Evolutionary conservation across 2,329 filamentous ascomycete species (phyloP), one percentile per base, ranked within the genome.

Genomic region (Hypoxylon sp.): DNA sequence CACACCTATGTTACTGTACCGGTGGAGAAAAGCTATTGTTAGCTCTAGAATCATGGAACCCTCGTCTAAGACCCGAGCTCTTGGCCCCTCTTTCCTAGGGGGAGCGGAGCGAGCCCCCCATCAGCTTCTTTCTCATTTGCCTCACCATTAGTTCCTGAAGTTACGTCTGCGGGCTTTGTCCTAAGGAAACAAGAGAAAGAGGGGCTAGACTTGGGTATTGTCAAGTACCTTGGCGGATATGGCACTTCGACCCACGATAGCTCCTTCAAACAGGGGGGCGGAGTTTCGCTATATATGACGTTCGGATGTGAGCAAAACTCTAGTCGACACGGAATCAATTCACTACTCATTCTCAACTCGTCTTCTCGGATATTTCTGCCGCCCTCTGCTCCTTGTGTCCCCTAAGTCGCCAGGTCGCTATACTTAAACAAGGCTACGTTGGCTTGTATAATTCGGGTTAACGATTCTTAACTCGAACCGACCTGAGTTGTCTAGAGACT

Each of bases 231-330:
- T 71, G 63, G 61, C 66, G 61, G 51, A 59, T 57, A 60, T 57
- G 53, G 39, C 47, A 62, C 22, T 52, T 63, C 44, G 68, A 44
- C 42, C 59, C 66, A 70, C 69, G 69, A 71, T 71, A 63, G 62
- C 55, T 66, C 55, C 50, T 19, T n/a, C 47, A 39, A 29, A 52
- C 47, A 35, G 63, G 52, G 52, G 58, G 29, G 14, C 59, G 42
- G 52, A 63, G 60, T 53, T 59, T 66, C 17, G 55, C 63, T 64
- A 66, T 70, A 70, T 69, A 71, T 51, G 63, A 69, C 55, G 61
- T 37, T 39, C 51, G 42, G 33, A 51, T 48, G 22, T 53, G 44
- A 65, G 66, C 44, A 59, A 26, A 31, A 17, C 14, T 46, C 58
- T 26, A 48, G 31, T 46, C 53, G 33, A 50, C 19, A 62, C 63